phyloP scores from a whole-genome alignment of 148 eudicot species.

The Dysphania ambrosioides region DNA sequence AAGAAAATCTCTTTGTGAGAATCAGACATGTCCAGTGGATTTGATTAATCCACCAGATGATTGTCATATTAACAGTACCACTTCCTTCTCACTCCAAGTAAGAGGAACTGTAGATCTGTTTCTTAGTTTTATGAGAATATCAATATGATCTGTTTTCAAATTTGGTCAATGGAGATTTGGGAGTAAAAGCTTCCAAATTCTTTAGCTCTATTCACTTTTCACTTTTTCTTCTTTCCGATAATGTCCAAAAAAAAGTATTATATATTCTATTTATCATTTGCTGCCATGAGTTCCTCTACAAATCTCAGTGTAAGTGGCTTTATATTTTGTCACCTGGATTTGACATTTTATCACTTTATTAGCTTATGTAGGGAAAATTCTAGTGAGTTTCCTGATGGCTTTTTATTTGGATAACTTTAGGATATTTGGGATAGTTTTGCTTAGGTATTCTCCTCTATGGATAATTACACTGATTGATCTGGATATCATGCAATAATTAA shows the following conservation, averaged over 20 bases:
- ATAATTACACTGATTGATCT: no score
- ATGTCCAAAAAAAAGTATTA: not conserved
- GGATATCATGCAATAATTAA: not conserved
- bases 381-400: not conserved
- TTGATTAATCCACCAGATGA: constrained; percentile 81
- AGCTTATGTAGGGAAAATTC: not conserved
- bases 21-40: constrained; percentile 63
- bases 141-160: not conserved
- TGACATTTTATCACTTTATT: not conserved
- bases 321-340: not conserved
- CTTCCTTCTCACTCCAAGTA: constrained; percentile 81
- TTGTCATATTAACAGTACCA: constrained; percentile 79
- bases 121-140: not conserved
- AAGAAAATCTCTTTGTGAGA: constrained; percentile 63
- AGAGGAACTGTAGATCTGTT: constrained; percentile 16
- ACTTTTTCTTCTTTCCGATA: not conserved
- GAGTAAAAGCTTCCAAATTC: not conserved
- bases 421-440: no score
- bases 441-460: no score
- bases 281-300: not conserved
- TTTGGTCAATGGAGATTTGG: not conserved
- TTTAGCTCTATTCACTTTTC: not conserved
- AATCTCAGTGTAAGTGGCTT: not conserved
- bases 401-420: no score
- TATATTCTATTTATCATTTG: not conserved